These are phyloP conservation scores for Arachis monticola DNA, from an alignment of 331 rosid genomes.

Conservation along the genomic window DNA sequence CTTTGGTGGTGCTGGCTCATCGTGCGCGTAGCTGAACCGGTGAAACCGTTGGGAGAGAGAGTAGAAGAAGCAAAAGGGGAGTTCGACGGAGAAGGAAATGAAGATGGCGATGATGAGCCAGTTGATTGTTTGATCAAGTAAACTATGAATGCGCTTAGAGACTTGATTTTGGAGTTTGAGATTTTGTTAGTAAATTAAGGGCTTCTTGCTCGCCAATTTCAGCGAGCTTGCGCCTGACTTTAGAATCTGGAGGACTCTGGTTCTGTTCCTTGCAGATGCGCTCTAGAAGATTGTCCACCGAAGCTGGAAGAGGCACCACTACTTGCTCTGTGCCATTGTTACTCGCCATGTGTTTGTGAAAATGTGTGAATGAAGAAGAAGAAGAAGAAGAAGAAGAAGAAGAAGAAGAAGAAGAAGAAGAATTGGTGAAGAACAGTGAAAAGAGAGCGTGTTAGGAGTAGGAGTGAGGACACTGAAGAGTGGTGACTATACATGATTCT, in stretches of 20 bases:
- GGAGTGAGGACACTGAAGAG: background rate
- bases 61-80: background rate
- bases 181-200: background rate
- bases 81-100: background rate
- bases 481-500: background rate
- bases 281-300: slow-evolving; percentile 41
- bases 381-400: background rate
- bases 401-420: background rate
- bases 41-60: background rate
- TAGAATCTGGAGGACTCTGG: slow-evolving; percentile 29
- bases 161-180: background rate
- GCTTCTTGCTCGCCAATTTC: slow-evolving; percentile 48
- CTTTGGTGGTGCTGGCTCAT: slow-evolving; percentile 1
- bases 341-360: background rate
- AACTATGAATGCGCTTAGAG: background rate
- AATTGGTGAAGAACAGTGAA: background rate
- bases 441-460: background rate
- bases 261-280: slow-evolving; percentile 42
- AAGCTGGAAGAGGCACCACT: slow-evolving; percentile 38
- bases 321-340: background rate
- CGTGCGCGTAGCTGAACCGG: background rate
- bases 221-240: slow-evolving; percentile 21
- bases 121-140: slow-evolving; percentile 16
- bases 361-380: background rate
- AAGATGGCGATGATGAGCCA: background rate